These are phyloP conservation scores for Acrocalymma vagum DNA, from an alignment of 2,329 filamentous ascomycete genomes.

Conservation along the genomic window DNA sequence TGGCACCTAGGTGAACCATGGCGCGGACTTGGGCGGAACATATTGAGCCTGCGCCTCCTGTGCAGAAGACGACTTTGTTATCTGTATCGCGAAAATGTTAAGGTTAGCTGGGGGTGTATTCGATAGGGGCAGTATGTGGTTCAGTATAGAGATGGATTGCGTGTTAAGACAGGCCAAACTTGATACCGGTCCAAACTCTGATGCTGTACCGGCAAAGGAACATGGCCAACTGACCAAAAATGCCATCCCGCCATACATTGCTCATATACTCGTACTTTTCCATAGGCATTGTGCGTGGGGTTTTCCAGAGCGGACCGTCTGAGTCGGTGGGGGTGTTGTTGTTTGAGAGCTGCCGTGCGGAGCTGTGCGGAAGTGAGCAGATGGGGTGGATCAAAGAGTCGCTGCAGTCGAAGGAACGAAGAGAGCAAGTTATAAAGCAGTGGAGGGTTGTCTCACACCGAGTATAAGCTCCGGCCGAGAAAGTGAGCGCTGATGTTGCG, in stretches of 20 bases:
- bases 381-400: no score
- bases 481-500: constrained; percentile 9
- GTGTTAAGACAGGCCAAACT: neutral
- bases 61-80: constrained; percentile 92
- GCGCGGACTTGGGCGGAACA: constrained; percentile 94
- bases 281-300: constrained; percentile 66
- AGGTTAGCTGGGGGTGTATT: constrained; percentile 7
- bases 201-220: no score
- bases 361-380: constrained; percentile 3
- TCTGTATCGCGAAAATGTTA: constrained; percentile 58
- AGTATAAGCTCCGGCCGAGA: constrained; percentile 32
- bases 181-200: no score
- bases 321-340: constrained; percentile 8
- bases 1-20: constrained; percentile 87
- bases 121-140: neutral
- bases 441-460: constrained; percentile 15
- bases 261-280: constrained; percentile 80
- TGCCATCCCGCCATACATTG: constrained; percentile 83
- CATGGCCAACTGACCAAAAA: constrained; percentile 75
- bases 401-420: no score
- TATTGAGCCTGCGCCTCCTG: constrained; percentile 91
- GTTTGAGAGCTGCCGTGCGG: constrained; percentile 3
- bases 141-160: neutral
- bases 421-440: constrained; percentile 8
- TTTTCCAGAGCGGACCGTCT: constrained; percentile 21